phyloP scores from a whole-genome alignment of 2,329 filamentous ascomycete species.

The Teratosphaeria epicoccoides region DNA sequence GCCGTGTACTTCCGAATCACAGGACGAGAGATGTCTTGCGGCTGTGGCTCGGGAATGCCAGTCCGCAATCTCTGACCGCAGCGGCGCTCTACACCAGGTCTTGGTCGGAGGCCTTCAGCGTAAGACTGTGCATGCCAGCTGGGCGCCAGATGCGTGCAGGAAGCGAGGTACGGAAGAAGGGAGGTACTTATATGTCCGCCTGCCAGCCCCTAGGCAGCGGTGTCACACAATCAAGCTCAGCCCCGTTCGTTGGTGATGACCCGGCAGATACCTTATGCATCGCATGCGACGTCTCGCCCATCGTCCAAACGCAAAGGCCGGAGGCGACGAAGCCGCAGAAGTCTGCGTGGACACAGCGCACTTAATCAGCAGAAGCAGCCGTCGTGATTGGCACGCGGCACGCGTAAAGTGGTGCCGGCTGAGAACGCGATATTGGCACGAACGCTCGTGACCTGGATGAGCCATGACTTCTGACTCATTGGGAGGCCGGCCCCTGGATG shows the following conservation, averaged over 20 bases:
- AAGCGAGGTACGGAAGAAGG: neutral
- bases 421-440: neutral
- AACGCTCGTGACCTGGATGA: neutral
- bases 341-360: neutral
- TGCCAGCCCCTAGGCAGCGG: slow-evolving; percentile 1
- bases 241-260: neutral
- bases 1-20: no score
- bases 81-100: no score
- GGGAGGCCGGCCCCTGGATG: neutral
- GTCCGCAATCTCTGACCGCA: no score
- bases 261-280: neutral
- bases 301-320: neutral
- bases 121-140: neutral
- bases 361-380: neutral
- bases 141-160: neutral
- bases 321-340: neutral
- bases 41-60: no score
- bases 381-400: neutral
- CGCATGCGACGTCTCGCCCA: neutral
- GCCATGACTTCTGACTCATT: neutral
- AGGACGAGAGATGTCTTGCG: no score
- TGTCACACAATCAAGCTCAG: neutral
- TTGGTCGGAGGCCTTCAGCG: neutral
- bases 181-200: slow-evolving; percentile 1
- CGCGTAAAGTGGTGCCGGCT: neutral